A percentile compares a stretch with the other conserved stretches of the same genome.
Conservation (phyloP, 2,329 filamentous ascomycete species). For the Fusarium camptoceras region DNA sequence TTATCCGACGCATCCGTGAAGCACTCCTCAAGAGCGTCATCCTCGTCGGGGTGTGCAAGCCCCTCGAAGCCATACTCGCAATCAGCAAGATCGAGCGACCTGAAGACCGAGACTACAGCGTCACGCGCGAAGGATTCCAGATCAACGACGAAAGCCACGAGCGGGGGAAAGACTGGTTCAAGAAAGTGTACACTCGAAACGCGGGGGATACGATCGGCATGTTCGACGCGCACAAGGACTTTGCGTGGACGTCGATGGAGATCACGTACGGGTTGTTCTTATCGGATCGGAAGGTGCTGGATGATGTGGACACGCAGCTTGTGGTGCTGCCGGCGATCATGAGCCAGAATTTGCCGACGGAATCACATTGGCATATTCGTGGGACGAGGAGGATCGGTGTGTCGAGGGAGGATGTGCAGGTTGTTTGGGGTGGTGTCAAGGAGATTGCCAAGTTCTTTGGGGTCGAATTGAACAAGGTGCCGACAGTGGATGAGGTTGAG, state of each 20-base stretch:
- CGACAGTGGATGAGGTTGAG: constrained; percentile 48
- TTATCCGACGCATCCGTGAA: constrained; percentile 67
- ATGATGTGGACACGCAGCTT: constrained; percentile 66
- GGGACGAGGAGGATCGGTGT: constrained; percentile 47
- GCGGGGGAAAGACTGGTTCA: constrained; percentile 66
- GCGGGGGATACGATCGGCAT: constrained; percentile 50
- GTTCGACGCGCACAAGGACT: constrained; percentile 54
- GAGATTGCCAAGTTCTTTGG: constrained; percentile 45
- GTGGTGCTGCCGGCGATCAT: constrained; percentile 66
- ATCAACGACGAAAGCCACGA: constrained; percentile 66
- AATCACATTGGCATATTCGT: constrained; percentile 66
- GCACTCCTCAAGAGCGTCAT: constrained; percentile 68
- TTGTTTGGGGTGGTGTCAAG: constrained; percentile 44
- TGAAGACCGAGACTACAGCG: constrained; percentile 68
- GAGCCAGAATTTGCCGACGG: constrained; percentile 65
- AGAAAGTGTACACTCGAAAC: constrained; percentile 67
- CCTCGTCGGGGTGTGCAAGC: constrained; percentile 72
- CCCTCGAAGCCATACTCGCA: constrained; percentile 69
- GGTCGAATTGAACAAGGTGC: constrained; percentile 40
- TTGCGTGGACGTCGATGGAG: constrained; percentile 63
- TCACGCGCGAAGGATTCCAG: constrained; percentile 68
- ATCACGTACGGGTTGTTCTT: constrained; percentile 71
- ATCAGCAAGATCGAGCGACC: constrained; percentile 61
- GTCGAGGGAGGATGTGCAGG: constrained; percentile 43
- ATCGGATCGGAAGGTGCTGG: constrained; percentile 65